Percentiles rank a stretch among this genome's conserved stretches.
Conservation (phyloP, 1,284 basidiomycete species). For the Apiotrichum brassicae region DNA sequence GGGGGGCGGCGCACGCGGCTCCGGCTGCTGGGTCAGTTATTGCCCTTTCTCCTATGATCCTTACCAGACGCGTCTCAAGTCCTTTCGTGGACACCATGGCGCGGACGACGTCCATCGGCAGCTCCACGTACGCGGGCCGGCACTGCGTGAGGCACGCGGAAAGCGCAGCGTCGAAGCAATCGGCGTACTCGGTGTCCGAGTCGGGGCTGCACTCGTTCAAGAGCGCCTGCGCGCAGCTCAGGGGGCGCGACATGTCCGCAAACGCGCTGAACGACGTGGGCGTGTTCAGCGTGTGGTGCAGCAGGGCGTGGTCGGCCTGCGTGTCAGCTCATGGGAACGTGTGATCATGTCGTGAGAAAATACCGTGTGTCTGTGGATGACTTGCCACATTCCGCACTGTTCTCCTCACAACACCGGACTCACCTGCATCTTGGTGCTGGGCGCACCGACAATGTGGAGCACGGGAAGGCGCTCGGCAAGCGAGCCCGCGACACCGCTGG, state of each 20-base stretch:
- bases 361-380: neutral
- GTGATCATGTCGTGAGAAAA: too few relatives aligned
- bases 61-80: conserved; percentile 49
- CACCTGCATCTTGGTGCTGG: conserved; percentile 50
- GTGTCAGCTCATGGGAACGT: too few relatives aligned
- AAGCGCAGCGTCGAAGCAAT: conserved; percentile 71
- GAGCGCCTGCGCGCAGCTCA: conserved; percentile 64
- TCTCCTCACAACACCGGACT: too few relatives aligned
- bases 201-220: conserved; percentile 52
- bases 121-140: conserved; percentile 77
- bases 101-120: conserved; percentile 79
- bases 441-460: conserved; percentile 83
- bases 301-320: conserved; percentile 52
- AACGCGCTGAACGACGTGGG: conserved; percentile 70
- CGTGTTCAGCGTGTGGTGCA: conserved; percentile 84
- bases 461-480: conserved; percentile 83
- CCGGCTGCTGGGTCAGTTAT: conserved; percentile 6
- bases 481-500: conserved; percentile 50
- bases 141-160: conserved; percentile 65
- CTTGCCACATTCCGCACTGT: too few relatives aligned
- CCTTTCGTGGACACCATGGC: conserved; percentile 61
- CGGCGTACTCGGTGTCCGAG: conserved; percentile 54
- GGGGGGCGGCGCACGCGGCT: conserved; percentile 14
- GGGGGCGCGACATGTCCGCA: conserved; percentile 64
- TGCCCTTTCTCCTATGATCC: neutral